Evolutionary conservation across 768 basidiomycete species (phyloP), one percentile per base, ranked within the genome.

Genomic region (Phylloporus sp.): DNA sequence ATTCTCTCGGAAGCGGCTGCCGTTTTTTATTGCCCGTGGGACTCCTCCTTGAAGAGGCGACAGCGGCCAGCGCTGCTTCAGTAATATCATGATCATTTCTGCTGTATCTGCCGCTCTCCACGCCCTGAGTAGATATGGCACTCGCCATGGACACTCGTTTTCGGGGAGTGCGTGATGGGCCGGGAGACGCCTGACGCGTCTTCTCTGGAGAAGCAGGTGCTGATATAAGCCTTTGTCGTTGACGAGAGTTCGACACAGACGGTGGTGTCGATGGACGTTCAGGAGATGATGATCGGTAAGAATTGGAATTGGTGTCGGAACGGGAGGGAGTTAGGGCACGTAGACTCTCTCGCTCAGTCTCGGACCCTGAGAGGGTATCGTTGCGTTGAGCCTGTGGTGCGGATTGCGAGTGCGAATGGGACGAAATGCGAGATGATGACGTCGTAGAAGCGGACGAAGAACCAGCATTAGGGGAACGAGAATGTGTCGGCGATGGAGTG

Each of bases 281-380:
- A 20, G 64, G 64, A 42, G 71, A 75, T 9, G 67, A 68, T 15
- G 74, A 71, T 3, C 64, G 64, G 33, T 60, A 61, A n/a, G 61
- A 58, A 45, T 55, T 46, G 23, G 62, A 52, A 58, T 57, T 57
- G 37, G 69, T 53, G 53, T 63, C 59, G 35, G 59, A 58, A 51
- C 63, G 50, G 44, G 66, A 56, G 50, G 66, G 60, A 44, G 63
- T 49, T 14, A 60, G 60, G 7, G 62, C 66, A 60, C 63, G 63
- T 31, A 63, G 56, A 31, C 72, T 76, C 64, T 89, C 86, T 35
- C 85, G 80, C 63, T 90, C 89, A 0, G 88, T 90, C 63, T 90
- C 89, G 3, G 86, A 90, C 26, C 88, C 88, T 7, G 87, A 90
- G 44, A 75, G 73, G 26, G 65, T 70, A 40, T 69, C 68, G 27